A percentile compares a stretch with the other conserved stretches of the same genome.
Evolutionary conservation across 305 asterid species (phyloP).

Genomic region (Rubia balearica): DNA sequence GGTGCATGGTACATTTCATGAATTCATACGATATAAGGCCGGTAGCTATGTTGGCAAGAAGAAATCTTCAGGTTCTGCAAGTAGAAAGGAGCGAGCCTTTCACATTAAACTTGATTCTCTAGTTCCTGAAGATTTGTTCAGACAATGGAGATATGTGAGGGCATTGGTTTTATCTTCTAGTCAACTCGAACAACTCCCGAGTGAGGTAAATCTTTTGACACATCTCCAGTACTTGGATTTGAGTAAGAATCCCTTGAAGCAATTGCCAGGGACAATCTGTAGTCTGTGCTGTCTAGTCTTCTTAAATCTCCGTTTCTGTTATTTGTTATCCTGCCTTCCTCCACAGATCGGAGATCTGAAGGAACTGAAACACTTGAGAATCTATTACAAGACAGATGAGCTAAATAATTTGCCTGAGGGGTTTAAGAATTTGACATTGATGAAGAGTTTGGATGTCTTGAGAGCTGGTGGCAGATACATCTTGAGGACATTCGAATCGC

Average conservation of each 20-base stretch:
- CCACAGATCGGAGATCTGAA: not conserved
- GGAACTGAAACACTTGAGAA: too few relatives aligned
- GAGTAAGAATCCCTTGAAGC: constrained; percentile 8
- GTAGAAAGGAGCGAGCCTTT: too few relatives aligned
- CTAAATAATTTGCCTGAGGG: not conserved
- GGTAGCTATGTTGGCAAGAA: not conserved
- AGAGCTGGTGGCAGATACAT: not conserved
- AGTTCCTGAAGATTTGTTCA: too few relatives aligned
- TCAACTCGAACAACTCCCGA: constrained; percentile 11
- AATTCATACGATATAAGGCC: constrained; percentile 4
- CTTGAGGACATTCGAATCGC: not conserved
- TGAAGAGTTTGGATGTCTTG: not conserved
- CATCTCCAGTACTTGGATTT: constrained; percentile 17
- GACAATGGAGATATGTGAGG: not conserved
- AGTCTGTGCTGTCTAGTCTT: not conserved
- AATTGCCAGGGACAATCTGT: constrained; percentile 16
- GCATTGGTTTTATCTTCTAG: constrained; percentile 7
- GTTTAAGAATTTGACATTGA: not conserved
- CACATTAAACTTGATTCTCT: too few relatives aligned
- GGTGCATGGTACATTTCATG: constrained; percentile 17
- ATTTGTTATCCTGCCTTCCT: not conserved
- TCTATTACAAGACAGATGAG: not conserved
- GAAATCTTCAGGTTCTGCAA: too few relatives aligned
- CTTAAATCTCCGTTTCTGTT: constrained; percentile 3
- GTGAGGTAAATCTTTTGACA: not conserved